phyloP scores from a whole-genome alignment of 2,329 filamentous ascomycete species.

The Phaeoacremonium minimum region DNA sequence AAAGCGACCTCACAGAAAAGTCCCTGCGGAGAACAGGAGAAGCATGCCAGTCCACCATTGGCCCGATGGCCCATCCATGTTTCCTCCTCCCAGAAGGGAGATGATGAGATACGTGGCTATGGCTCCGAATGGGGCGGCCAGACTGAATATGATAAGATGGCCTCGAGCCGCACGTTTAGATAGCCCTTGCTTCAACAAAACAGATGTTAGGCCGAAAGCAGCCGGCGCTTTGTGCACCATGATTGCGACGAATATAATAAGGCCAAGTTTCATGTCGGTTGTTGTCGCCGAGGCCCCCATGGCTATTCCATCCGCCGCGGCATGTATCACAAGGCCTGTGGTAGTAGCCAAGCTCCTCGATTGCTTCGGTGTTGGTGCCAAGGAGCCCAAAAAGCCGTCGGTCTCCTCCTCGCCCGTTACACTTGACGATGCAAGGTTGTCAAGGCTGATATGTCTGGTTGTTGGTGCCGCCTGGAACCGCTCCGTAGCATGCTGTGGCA shows the following conservation, averaged over 20 bases:
- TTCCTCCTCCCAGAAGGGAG: constrained; percentile 63
- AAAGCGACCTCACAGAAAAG: constrained; percentile 72
- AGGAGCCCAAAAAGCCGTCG: constrained; percentile 54
- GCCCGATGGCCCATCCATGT: constrained; percentile 54
- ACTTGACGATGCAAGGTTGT: constrained; percentile 56
- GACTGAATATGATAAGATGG: constrained; percentile 85
- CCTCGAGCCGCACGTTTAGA: constrained; percentile 80
- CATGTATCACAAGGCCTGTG: constrained; percentile 91
- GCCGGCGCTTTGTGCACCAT: constrained; percentile 98
- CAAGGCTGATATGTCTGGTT: constrained; percentile 82
- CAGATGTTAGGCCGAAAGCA: constrained; percentile 88
- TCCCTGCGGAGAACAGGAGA: constrained; percentile 91
- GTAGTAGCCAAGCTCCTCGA: constrained; percentile 75
- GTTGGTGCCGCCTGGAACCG: constrained; percentile 60
- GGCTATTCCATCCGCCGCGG: constrained; percentile 90
- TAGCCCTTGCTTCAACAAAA: constrained; percentile 85
- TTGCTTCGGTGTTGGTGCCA: constrained; percentile 52
- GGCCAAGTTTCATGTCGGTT: constrained; percentile 68
- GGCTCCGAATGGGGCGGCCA: constrained; percentile 85
- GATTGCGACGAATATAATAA: constrained; percentile 93
- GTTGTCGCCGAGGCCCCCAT: constrained; percentile 84
- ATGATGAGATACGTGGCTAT: constrained; percentile 79
- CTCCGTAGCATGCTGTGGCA: constrained; percentile 69
- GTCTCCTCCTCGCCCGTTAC: constrained; percentile 46
- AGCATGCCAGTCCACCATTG: constrained; percentile 91